Base-by-base conservation (phyloP, 768 basidiomycete species). In the Phylloporus sp. region DNA sequence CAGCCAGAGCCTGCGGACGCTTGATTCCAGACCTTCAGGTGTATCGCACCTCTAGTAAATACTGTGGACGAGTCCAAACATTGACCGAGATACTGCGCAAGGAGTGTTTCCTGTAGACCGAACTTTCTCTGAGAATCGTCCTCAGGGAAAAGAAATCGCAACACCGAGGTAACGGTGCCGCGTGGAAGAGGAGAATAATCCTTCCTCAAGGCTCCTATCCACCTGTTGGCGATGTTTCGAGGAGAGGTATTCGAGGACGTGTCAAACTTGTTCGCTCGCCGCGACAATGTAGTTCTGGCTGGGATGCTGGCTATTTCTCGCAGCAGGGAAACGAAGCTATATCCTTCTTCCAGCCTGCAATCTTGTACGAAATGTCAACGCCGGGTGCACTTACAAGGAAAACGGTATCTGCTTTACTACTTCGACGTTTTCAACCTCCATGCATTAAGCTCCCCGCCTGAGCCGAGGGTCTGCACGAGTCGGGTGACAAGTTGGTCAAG, bases 101-200 rank as follows among this genome's bases (percentile, higher is more conserved):
- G 72, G 27, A 67, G 73, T 13, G 70, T 67, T 68, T 92, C 90
- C 60, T 86, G 79, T 58, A 92, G 70, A 27, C 80, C 79, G 55
- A 84, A 94, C 62, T 80, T 80, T 20, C 93, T 73, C 14, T 75
- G 65, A 1, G 69, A 56, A 49, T 93, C 89, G 46, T 90, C 81
- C 50, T 93, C 83, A 0, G 93, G 91, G 59, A 93, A 94, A n/a
- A 95, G 68, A 5, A 92, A 65, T 7, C 81, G 78, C 56, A 94
- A 82, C 24, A 90, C 65, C 6, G 75, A 74, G 13, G 73, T 70
- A 9, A 82, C 79, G 0, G 80, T 82, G 5, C 76, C 73, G 0
- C 61, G 59, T 0, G 79, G 77, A 18, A 84, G 63, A 13, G 80
- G 77, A 11, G 65, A 59, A 56, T 73, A 79, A 14, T 62, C 53